Evolutionary conservation across 805 yeast species (phyloP).

Genomic region (Jamesozyma rosinii): DNA sequence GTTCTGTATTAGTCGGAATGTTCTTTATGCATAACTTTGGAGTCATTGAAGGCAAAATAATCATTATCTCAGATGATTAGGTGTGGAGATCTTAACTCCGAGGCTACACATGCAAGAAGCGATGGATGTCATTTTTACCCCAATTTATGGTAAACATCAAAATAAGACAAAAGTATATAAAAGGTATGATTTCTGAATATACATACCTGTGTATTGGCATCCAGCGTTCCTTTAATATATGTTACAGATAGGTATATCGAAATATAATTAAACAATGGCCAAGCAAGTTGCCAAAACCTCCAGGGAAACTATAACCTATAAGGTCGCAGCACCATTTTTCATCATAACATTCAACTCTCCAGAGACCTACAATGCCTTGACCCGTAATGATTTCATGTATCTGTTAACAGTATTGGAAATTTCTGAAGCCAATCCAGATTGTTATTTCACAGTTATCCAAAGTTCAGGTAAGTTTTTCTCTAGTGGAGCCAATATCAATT

Average conservation of each 20-base stretch:
- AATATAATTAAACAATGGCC: neutral
- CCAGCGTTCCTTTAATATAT: too few relatives aligned
- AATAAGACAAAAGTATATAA: neutral
- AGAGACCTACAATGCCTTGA: slow-evolving; percentile 53
- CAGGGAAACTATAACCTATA: slow-evolving; percentile 11
- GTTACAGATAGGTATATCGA: too few relatives aligned
- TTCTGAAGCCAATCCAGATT: slow-evolving; percentile 54
- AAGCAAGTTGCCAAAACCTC: slow-evolving; percentile 1
- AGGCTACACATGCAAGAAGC: neutral
- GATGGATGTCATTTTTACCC: neutral
- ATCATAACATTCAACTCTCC: slow-evolving; percentile 63
- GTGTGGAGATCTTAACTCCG: too few relatives aligned
- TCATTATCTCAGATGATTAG: too few relatives aligned
- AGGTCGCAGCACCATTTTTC: slow-evolving; percentile 31
- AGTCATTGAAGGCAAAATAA: neutral
- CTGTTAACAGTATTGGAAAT: slow-evolving; percentile 49
- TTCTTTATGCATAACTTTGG: too few relatives aligned
- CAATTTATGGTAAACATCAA: neutral
- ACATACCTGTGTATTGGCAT: too few relatives aligned
- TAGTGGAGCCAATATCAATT: slow-evolving; percentile 71
- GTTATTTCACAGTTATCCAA: slow-evolving; percentile 56
- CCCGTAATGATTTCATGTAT: slow-evolving; percentile 51
- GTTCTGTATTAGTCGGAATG: too few relatives aligned
- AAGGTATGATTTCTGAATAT: too few relatives aligned
- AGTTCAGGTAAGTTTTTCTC: slow-evolving; percentile 70